Percentiles rank a stretch among this genome's conserved stretches.
phyloP scores from a whole-genome alignment of 2,329 filamentous ascomycete species.

The Verticillium tricorpus region DNA sequence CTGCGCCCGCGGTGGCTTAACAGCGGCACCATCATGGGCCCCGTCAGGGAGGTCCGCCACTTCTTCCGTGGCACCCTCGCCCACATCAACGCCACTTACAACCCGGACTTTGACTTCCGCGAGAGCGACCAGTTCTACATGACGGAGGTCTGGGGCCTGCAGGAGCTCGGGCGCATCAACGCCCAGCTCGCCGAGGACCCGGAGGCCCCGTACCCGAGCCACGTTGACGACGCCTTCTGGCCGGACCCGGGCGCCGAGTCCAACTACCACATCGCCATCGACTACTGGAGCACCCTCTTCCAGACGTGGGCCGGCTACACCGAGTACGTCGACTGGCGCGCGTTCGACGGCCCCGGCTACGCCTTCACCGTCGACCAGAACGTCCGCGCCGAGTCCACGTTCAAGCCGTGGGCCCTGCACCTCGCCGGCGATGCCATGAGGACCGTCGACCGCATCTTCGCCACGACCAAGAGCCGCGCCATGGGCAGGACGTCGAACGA shows the following conservation, averaged over 20 bases:
- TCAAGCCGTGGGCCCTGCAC: constrained; percentile 23
- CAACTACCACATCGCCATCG: constrained; percentile 31
- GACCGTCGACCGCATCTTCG: constrained; percentile 24
- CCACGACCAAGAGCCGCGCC: constrained; percentile 20
- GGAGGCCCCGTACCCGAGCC: constrained; percentile 10
- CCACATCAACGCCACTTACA: constrained; percentile 27
- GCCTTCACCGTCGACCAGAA: constrained; percentile 17
- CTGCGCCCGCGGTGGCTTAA: constrained; percentile 37
- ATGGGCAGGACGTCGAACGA: constrained; percentile 19
- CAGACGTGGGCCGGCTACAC: constrained; percentile 32
- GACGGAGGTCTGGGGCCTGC: constrained; percentile 35
- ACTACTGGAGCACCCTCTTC: constrained; percentile 35
- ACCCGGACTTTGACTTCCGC: constrained; percentile 22
- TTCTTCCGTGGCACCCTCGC: constrained; percentile 24
- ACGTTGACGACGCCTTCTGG: constrained; percentile 15
- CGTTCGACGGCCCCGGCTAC: constrained; percentile 22
- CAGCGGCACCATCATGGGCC: constrained; percentile 41
- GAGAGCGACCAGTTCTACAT: constrained; percentile 40
- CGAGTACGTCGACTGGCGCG: constrained; percentile 25
- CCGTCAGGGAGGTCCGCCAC: constrained; percentile 23
- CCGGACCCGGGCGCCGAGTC: constrained; percentile 13
- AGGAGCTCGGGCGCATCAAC: constrained; percentile 33
- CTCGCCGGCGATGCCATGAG: constrained; percentile 26
- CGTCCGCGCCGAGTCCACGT: constrained; percentile 16
- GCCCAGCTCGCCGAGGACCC: constrained; percentile 17